Evolutionary conservation across 768 basidiomycete species (phyloP).

Genomic region (Lactarius psammicola): DNA sequence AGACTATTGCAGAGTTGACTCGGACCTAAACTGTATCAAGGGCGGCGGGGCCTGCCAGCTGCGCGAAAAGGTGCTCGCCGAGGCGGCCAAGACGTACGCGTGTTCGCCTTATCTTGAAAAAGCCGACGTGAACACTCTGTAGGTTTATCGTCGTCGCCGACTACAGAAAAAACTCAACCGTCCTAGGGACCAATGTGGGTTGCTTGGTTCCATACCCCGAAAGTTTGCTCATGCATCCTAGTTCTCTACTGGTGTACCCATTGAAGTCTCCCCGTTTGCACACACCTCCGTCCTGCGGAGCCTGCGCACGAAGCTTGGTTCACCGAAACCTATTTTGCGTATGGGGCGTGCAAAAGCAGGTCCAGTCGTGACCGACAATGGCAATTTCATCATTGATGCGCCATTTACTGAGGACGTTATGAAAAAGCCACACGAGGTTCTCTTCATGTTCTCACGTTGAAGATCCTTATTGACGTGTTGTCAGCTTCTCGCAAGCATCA

Average conservation of each 20-base stretch:
- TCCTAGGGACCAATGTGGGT: constrained; percentile 79
- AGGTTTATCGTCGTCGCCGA: constrained; percentile 93
- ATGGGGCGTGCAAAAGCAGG: constrained; percentile 96
- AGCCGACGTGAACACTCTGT: constrained; percentile 9
- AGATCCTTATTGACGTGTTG: not conserved
- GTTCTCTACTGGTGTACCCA: constrained; percentile 88
- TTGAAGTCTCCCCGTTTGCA: constrained; percentile 96
- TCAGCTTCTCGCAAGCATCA: constrained; percentile 77
- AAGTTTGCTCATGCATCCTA: constrained; percentile 35
- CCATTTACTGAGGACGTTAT: constrained; percentile 75
- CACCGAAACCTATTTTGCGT: constrained; percentile 71
- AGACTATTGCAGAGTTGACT: constrained; percentile 66
- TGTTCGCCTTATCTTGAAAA: constrained; percentile 1
- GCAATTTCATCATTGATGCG: constrained; percentile 97
- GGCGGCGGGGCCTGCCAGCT: constrained; percentile 96
- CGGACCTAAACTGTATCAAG: constrained; percentile 88
- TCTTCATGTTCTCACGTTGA: constrained; percentile 43
- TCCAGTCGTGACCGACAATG: constrained; percentile 95
- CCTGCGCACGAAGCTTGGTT: constrained; percentile 55
- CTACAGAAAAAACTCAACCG: constrained; percentile 86
- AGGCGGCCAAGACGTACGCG: constrained; percentile 82
- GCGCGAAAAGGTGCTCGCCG: constrained; percentile 95
- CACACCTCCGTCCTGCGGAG: constrained; percentile 84
- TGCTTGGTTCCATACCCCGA: not conserved
- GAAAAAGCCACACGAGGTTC: constrained; percentile 49